phyloP scores from a whole-genome alignment of 2,329 filamentous ascomycete genomes.

The Exophiala bonariae region DNA sequence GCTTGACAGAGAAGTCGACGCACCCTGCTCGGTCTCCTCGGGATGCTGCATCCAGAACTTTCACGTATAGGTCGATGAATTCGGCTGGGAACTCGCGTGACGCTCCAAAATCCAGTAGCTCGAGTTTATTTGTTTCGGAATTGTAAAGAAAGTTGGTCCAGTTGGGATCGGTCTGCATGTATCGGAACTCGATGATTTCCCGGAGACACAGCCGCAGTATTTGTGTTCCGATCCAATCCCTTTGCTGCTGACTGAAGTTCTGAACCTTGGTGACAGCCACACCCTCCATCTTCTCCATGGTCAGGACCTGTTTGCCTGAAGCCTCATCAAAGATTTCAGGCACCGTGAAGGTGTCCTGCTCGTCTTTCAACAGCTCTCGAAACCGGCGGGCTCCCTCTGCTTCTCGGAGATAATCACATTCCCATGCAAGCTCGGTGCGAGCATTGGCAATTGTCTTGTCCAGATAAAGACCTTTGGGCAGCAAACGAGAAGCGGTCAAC shows the following conservation, averaged over 20 bases:
- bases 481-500: slow-evolving; percentile 81
- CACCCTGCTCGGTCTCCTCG: slow-evolving; percentile 65
- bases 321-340: slow-evolving; percentile 77
- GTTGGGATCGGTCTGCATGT: slow-evolving; percentile 99
- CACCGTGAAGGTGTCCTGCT: slow-evolving; percentile 73
- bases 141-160: slow-evolving; percentile 99
- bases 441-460: slow-evolving; percentile 98
- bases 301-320: slow-evolving; percentile 81
- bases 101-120: slow-evolving; percentile 94
- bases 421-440: slow-evolving; percentile 87
- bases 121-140: slow-evolving; percentile 66
- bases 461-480: slow-evolving; percentile 89
- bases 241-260: slow-evolving; percentile 75
- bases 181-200: slow-evolving; percentile 90
- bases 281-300: slow-evolving; percentile 89
- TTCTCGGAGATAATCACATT: slow-evolving; percentile 93
- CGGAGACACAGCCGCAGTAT: slow-evolving; percentile 87
- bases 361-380: slow-evolving; percentile 71
- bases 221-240: slow-evolving; percentile 94
- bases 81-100: slow-evolving; percentile 77
- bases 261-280: slow-evolving; percentile 79
- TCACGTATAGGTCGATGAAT: slow-evolving; percentile 79
- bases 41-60: slow-evolving; percentile 77
- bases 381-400: slow-evolving; percentile 78
- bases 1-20: slow-evolving; percentile 66